phyloP scores from a whole-genome alignment of 441 rosid species.

The Gossypium davidsonii region DNA sequence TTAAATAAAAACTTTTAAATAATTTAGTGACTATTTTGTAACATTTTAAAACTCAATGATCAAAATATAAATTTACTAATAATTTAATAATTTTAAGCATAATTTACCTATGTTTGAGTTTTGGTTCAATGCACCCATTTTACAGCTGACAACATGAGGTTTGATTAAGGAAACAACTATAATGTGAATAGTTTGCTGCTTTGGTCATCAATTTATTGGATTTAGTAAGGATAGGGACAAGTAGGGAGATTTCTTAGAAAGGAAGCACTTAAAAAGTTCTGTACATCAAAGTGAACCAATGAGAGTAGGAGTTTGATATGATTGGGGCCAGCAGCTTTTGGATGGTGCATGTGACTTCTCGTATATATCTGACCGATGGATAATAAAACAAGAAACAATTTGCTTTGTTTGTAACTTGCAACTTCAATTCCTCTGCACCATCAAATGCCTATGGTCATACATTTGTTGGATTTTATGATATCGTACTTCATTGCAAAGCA shows the following conservation, averaged over 20 bases:
- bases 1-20: too few species aligned
- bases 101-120: not conserved
- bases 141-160: not conserved
- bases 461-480: not conserved
- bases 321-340: not conserved
- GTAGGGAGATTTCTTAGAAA: not conserved
- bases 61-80: too few species aligned
- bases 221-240: too few species aligned
- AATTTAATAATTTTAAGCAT: rapidly evolving
- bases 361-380: not conserved
- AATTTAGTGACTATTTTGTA: rapidly evolving
- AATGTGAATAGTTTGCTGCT: not conserved
- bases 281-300: not conserved
- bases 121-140: not conserved
- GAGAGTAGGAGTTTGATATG: not conserved
- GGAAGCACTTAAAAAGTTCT: not conserved
- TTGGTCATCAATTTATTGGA: not conserved
- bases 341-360: not conserved
- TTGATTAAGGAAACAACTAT: not conserved
- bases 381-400: not conserved
- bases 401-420: not conserved
- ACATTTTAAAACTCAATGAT: not conserved
- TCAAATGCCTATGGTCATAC: not conserved
- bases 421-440: not conserved
- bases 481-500: not conserved